Evolutionary conservation across 148 eudicot genomes (phyloP).

Genomic region (Camellia japonica): DNA sequence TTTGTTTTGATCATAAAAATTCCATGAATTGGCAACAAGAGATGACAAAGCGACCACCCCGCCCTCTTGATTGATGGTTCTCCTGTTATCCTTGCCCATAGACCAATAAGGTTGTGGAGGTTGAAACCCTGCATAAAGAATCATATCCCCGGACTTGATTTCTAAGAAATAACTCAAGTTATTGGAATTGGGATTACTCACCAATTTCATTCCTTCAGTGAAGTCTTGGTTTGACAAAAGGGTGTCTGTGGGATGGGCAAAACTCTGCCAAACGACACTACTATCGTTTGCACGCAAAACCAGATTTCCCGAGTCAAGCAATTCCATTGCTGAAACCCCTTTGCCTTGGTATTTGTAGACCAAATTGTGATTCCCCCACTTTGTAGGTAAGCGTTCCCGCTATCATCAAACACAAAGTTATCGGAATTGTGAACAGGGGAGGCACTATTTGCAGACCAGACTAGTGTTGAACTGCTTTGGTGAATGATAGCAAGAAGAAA

Average conservation of each 20-base stretch:
- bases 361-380: constrained; percentile 53
- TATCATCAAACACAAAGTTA: constrained; percentile 45
- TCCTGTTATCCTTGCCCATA: constrained; percentile 49
- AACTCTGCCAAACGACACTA: constrained; percentile 73
- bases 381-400: constrained; percentile 55
- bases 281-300: constrained; percentile 55
- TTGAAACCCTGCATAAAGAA: constrained; percentile 56
- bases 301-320: constrained; percentile 73
- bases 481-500: constrained; percentile 70
- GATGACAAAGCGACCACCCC: constrained; percentile 36
- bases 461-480: constrained; percentile 37
- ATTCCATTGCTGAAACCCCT: constrained; percentile 58
- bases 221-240: constrained; percentile 71
- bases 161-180: constrained; percentile 70
- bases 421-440: constrained; percentile 58
- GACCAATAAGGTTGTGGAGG: constrained; percentile 88
- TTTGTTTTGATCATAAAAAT: constrained; percentile 56
- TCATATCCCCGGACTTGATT: constrained; percentile 63
- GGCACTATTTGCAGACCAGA: constrained; percentile 84
- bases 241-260: constrained; percentile 73
- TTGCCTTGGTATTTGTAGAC: constrained; percentile 63
- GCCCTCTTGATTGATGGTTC: constrained; percentile 50
- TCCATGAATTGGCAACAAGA: constrained; percentile 71
- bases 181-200: constrained; percentile 37
- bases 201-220: constrained; percentile 62